Evolutionary conservation across 2,329 filamentous ascomycete species (phyloP).

Genomic region (Didymella glomerata): DNA sequence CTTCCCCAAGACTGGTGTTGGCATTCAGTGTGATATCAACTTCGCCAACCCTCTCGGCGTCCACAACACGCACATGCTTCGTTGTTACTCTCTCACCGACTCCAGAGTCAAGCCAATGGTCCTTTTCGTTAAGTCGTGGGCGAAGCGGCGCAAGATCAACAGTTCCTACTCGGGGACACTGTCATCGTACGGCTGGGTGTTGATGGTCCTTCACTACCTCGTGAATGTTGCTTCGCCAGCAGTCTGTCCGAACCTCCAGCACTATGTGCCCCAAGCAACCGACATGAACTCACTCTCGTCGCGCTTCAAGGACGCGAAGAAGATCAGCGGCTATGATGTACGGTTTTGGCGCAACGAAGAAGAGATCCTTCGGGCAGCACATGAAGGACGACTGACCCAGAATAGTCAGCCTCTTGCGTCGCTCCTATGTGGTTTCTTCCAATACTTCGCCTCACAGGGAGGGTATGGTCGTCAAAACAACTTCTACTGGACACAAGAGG

Average conservation of each 20-base stretch:
- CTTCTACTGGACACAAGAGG: conserved; percentile 83
- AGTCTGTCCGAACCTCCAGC: conserved; percentile 84
- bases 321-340: conserved; percentile 72
- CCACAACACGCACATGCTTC: conserved; percentile 82
- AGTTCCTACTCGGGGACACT: conserved; percentile 85
- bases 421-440: conserved; percentile 84
- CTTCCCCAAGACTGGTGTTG: conserved; percentile 77
- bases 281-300: conserved; percentile 40
- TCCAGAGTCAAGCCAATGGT: conserved; percentile 79
- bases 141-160: conserved; percentile 85
- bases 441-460: conserved; percentile 75
- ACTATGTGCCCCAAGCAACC: conserved; percentile 51
- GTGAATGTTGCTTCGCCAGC: conserved; percentile 83
- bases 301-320: conserved; percentile 52
- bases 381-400: conserved; percentile 66
- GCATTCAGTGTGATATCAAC: conserved; percentile 93
- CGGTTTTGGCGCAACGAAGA: conserved; percentile 80
- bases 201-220: conserved; percentile 92
- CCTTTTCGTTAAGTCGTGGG: conserved; percentile 90
- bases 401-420: conserved; percentile 76
- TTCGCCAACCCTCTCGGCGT: conserved; percentile 85
- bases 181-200: conserved; percentile 87
- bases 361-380: conserved; percentile 70
- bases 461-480: conserved; percentile 54
- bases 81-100: conserved; percentile 84